Evolutionary conservation across 768 basidiomycete species (phyloP), one percentile per base, ranked within the genome.

Genomic region (Lactifluus piperatus): DNA sequence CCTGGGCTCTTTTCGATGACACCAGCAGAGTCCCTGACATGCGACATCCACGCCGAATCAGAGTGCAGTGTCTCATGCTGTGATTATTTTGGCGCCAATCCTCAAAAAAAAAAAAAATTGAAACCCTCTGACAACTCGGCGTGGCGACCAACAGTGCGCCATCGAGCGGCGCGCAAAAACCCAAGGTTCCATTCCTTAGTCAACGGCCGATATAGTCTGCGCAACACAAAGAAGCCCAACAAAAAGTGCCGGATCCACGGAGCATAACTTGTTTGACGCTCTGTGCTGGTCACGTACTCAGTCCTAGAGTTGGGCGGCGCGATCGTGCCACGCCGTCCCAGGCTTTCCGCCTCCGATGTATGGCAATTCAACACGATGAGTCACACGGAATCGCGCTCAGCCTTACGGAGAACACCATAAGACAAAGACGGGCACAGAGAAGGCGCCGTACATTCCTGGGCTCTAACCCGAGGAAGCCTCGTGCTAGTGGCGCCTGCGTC

Each of bases 211-310:
- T 48, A 24, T 54, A 7, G 58, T 49, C 52, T 36, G 44, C 18
- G 11, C 53, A 50, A 41, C 29, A 51, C 50, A n/a, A n/a, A 43
- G 55, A 61, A 61, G 60, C 29, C 51, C 48, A 36, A 57, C 8
- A 14, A 36, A 43, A 10, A 45, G n/a, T 54, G 43, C 27, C 37
- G 56, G 45, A 52, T 48, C 50, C 60, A 61, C 55, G 60, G 60
- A 56, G 48, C 43, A 46, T 44, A 41, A 39, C 49, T n/a, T 30
- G 29, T 27, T 52, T 55, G 47, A 30, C 27, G 44, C 36, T 18
- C 24, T 36, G 24, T n/a, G 37, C n/a, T 27, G 9, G 49, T 39
- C 32, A 53, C 43, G 32, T 48, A 50, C 20, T 20, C n/a, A 49
- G 16, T 34, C 13, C 49, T 27, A 45, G 18, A 51, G 26, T 50